These are phyloP conservation scores for Triticum timopheevii DNA, from an alignment of 176 grass and related monocot species.

Conservation along the genomic window DNA sequence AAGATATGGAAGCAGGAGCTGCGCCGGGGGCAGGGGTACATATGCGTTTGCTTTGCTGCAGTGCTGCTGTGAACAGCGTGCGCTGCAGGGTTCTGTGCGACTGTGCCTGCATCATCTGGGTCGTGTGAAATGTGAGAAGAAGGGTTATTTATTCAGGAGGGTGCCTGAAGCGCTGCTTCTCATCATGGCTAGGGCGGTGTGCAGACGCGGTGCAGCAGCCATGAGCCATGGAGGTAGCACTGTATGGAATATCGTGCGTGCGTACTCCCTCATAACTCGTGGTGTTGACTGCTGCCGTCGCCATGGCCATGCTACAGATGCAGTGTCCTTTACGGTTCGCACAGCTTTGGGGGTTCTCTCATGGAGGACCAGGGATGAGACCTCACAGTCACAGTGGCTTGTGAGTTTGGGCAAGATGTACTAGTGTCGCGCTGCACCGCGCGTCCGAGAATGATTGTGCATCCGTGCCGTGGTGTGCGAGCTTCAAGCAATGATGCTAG, in stretches of 20 bases:
- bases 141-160: not conserved
- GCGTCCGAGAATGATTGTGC: too few species aligned
- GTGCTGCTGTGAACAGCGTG: not conserved
- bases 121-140: not conserved
- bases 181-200: too few species aligned
- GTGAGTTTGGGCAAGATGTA: too few species aligned
- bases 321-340: not conserved
- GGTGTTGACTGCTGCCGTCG: not conserved
- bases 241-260: not conserved
- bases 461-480: too few species aligned
- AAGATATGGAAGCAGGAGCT: constrained; percentile 34
- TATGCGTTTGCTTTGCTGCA: not conserved
- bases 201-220: too few species aligned
- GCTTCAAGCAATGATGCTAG: too few species aligned
- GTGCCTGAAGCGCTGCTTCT: not conserved
- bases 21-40: not conserved
- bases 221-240: too few species aligned
- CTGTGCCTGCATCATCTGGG: not conserved
- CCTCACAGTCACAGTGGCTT: too few species aligned
- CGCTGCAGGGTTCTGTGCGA: not conserved
- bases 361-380: not conserved
- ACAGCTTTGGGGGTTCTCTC: not conserved
- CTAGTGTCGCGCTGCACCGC: too few species aligned
- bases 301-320: not conserved
- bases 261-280: not conserved